A percentile compares a stretch with the other conserved stretches of the same genome.
Conservation (phyloP, 345 rosid species). For the Rubroshorea leprosula region DNA sequence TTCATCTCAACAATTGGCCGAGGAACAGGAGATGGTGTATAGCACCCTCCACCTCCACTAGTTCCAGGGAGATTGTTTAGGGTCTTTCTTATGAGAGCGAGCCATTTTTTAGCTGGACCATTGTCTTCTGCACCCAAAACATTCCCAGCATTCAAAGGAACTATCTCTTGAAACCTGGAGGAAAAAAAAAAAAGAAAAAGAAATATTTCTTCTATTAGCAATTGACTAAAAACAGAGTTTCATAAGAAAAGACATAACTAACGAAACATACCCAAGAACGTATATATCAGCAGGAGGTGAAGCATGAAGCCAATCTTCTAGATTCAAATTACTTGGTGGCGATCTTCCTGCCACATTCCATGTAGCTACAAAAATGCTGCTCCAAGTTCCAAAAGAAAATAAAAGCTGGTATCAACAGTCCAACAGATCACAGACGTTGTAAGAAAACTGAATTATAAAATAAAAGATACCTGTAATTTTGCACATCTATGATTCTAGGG, state of each 20-base stretch:
- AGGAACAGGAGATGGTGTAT: conserved; percentile 89
- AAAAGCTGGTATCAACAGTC: conserved; percentile 7
- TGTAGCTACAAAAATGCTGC: conserved; percentile 84
- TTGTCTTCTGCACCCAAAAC: conserved; percentile 97
- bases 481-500: conserved; percentile 92
- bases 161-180: conserved; percentile 93
- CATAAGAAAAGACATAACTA: conserved; percentile 12
- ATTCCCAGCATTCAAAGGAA: conserved; percentile 95
- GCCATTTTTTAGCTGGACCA: conserved; percentile 97
- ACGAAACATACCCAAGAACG: conserved; percentile 69
- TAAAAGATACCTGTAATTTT: conserved; percentile 65
- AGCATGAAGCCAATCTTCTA: conserved; percentile 92
- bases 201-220: conserved; percentile 4
- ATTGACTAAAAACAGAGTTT: conserved; percentile 1
- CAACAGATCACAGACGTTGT: background rate
- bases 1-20: conserved; percentile 82
- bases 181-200: conserved; percentile 4
- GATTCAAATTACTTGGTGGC: conserved; percentile 74
- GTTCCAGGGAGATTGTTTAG: conserved; percentile 88
- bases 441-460: background rate
- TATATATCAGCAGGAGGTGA: conserved; percentile 97
- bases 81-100: conserved; percentile 68
- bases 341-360: conserved; percentile 99
- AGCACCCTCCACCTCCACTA: conserved; percentile 59
- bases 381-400: conserved; percentile 19